phyloP scores from a whole-genome alignment of 2,329 filamentous ascomycete species.

The Fusarium sp. region DNA sequence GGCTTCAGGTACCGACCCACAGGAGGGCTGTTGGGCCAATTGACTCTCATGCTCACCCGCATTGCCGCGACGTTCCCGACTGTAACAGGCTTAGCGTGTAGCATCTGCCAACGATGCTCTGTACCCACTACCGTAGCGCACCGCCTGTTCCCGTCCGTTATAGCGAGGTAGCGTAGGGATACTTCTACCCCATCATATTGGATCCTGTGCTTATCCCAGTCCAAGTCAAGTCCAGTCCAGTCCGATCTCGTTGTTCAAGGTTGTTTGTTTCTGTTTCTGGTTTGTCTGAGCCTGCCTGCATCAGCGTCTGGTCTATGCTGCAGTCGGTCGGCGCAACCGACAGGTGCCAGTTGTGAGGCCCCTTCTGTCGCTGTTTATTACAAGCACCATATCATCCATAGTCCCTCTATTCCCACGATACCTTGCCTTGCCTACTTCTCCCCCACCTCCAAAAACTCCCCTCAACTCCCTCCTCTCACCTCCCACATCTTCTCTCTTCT shows the following conservation, averaged over 20 bases:
- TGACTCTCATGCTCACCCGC: slow-evolving; percentile 25
- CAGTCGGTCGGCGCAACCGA: slow-evolving; percentile 35
- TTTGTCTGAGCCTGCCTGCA: slow-evolving; percentile 13
- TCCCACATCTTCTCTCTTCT: slow-evolving; percentile 22
- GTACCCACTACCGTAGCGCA: slow-evolving; percentile 30
- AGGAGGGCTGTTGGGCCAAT: slow-evolving; percentile 17
- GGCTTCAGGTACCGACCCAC: slow-evolving; percentile 36
- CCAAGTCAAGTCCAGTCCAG: slow-evolving; percentile 32
- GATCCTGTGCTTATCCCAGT: slow-evolving; percentile 36
- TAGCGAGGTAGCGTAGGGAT: slow-evolving; percentile 20
- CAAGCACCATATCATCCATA: slow-evolving; percentile 23
- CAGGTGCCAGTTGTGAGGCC: slow-evolving; percentile 34
- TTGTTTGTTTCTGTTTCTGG: slow-evolving; percentile 17
- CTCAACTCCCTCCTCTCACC: slow-evolving; percentile 20
- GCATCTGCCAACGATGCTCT: slow-evolving; percentile 18
- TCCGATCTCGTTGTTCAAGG: slow-evolving; percentile 26
- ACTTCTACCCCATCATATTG: slow-evolving; percentile 38
- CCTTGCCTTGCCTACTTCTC: slow-evolving; percentile 16
- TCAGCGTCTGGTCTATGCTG: slow-evolving; percentile 5
- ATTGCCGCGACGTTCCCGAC: slow-evolving; percentile 28
- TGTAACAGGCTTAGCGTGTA: slow-evolving; percentile 9
- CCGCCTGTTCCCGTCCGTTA: slow-evolving; percentile 28
- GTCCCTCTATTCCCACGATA: slow-evolving; percentile 17
- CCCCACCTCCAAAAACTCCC: slow-evolving; percentile 24
- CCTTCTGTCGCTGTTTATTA: slow-evolving; percentile 30